These are phyloP conservation scores for Letharia lupina DNA, from an alignment of 495 filamentous ascomycete species.

Conservation along the genomic window DNA sequence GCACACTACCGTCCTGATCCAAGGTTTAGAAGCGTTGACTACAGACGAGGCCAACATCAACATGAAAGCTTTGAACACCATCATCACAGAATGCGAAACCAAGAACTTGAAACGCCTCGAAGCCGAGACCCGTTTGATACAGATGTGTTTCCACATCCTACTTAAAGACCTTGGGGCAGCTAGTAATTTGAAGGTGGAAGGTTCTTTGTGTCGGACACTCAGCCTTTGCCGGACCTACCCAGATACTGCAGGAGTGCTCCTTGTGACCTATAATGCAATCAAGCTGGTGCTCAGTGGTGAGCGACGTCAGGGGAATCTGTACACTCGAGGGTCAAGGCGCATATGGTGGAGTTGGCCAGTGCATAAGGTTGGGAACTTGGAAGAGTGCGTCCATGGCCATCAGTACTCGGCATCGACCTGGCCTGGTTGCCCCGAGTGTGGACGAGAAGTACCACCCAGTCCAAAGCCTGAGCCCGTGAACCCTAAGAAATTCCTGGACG, in stretches of 20 bases:
- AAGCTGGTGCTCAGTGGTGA: constrained; percentile 5
- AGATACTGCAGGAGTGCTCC: constrained; percentile 17
- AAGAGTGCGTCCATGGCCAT: constrained; percentile 20
- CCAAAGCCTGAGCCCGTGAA: not conserved
- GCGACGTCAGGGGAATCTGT: constrained; percentile 7
- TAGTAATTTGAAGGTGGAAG: constrained; percentile 9
- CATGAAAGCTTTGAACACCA: constrained; percentile 3
- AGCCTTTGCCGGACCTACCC: constrained; percentile 14
- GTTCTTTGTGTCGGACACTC: not conserved
- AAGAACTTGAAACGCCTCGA: constrained; percentile 21
- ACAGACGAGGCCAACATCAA: constrained; percentile 4
- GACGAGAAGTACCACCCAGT: constrained; percentile 1
- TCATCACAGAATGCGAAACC: constrained; percentile 12
- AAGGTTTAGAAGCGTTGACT: constrained; percentile 6
- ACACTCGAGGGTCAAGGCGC: not conserved
- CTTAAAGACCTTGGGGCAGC: constrained; percentile 6
- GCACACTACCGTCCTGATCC: constrained; percentile 14
- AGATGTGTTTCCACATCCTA: constrained; percentile 14
- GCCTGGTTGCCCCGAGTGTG: constrained; percentile 23
- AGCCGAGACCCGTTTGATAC: constrained; percentile 19
- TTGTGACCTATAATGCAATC: not conserved
- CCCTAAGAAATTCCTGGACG: constrained; percentile 7
- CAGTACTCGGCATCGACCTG: constrained; percentile 20
- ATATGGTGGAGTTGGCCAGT: constrained; percentile 22
- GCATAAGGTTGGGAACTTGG: constrained; percentile 14